Evolutionary conservation across 192 early-diverging fungal species (phyloP).

Genomic region (Lobosporangium transversale): DNA sequence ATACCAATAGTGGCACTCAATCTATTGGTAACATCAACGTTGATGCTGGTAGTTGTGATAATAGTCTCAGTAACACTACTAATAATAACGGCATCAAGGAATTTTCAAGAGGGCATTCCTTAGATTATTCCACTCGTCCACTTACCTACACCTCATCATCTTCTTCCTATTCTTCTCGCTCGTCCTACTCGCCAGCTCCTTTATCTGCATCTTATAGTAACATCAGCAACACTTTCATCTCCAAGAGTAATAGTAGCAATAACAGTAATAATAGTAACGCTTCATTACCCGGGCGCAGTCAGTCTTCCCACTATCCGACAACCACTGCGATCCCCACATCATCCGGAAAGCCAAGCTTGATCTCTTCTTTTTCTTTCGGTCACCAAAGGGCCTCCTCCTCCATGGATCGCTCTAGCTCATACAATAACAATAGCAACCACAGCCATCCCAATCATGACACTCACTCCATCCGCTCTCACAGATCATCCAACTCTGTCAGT

Average conservation of each 20-base stretch:
- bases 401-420: slow-evolving; percentile 34
- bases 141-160: background rate
- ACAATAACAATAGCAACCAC: slow-evolving; percentile 4
- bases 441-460: slow-evolving; percentile 20
- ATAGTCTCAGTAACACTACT: background rate
- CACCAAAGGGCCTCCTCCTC: slow-evolving; percentile 14
- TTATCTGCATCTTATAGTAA: background rate
- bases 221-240: background rate
- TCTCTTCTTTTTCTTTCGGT: slow-evolving; percentile 11
- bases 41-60: background rate
- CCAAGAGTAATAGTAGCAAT: background rate
- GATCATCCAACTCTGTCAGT: slow-evolving; percentile 35
- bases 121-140: background rate
- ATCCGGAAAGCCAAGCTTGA: slow-evolving; percentile 7
- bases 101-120: slow-evolving; percentile 9
- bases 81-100: background rate
- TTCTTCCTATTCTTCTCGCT: slow-evolving; percentile 6
- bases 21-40: background rate
- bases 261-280: background rate
- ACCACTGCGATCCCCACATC: background rate
- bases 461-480: slow-evolving; percentile 29
- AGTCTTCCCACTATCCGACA: slow-evolving; percentile 3
- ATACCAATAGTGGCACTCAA: background rate
- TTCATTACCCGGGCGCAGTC: background rate
- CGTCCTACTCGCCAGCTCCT: background rate